Evolutionary conservation across 257 asterid species (phyloP).

Genomic region (Asclepias syriaca): DNA sequence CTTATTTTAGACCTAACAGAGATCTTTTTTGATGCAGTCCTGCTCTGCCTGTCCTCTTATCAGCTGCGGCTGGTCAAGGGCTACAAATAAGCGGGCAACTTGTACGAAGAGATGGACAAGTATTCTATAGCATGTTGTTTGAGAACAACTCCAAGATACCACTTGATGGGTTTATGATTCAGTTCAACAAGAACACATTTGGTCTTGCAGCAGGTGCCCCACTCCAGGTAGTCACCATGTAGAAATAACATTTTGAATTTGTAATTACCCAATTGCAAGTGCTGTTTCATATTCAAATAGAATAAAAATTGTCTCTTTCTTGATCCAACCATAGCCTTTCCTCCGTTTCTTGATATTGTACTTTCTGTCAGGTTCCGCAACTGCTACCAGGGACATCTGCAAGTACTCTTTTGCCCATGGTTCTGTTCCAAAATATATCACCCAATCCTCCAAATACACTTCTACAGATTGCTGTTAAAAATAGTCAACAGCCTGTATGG

Average conservation of each 20-base stretch:
- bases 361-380: conserved; percentile 56
- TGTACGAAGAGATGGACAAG: conserved; percentile 75
- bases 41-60: conserved; percentile 65
- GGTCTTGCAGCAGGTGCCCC: conserved; percentile 94
- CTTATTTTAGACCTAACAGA: neutral
- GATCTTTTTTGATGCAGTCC: conserved; percentile 56
- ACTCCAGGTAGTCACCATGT: conserved; percentile 57
- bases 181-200: conserved; percentile 94
- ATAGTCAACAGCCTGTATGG: conserved; percentile 98
- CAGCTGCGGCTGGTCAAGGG: conserved; percentile 89
- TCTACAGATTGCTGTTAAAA: conserved; percentile 95
- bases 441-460: conserved; percentile 78
- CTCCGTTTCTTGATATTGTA: conserved; percentile 14
- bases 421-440: conserved; percentile 72
- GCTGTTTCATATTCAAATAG: neutral
- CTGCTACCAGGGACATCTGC: conserved; percentile 87
- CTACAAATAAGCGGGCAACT: conserved; percentile 92
- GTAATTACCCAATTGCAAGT: neutral
- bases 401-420: conserved; percentile 83
- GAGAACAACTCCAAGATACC: conserved; percentile 75
- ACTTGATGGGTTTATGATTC: conserved; percentile 97
- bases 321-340: neutral
- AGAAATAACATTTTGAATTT: neutral
- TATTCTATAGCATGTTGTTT: conserved; percentile 88
- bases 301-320: neutral